Percentiles rank a stretch among this genome's conserved stretches.
These are phyloP conservation scores for Wilhelminamyces savonicus DNA, from an alignment of 805 yeast species.

Conservation along the genomic window DNA sequence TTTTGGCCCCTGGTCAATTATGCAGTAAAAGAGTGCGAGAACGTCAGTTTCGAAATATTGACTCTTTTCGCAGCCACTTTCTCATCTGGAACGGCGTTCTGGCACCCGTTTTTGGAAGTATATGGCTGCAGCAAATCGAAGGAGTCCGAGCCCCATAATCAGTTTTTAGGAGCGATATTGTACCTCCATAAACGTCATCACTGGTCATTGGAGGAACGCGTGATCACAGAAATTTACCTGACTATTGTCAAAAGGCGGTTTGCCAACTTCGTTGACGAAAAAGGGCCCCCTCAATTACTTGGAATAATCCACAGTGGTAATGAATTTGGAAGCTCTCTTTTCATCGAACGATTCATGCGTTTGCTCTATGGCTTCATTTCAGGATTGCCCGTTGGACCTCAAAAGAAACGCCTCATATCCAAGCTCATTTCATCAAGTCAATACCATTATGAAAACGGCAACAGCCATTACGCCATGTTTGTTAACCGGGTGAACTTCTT, in stretches of 20 bases:
- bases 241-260: constrained; percentile 26
- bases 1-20: no score
- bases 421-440: constrained; percentile 34
- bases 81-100: no score
- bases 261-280: constrained; percentile 31
- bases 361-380: constrained; percentile 29
- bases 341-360: constrained; percentile 32
- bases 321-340: constrained; percentile 1
- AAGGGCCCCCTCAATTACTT: constrained; percentile 14
- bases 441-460: constrained; percentile 21
- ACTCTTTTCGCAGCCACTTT: no score
- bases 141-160: no score
- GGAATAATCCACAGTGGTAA: constrained; percentile 8
- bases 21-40: no score
- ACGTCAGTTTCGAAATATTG: no score
- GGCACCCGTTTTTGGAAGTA: no score
- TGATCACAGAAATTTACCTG: constrained; percentile 23
- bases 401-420: constrained; percentile 24
- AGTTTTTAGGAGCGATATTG: no score
- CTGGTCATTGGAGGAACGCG: constrained; percentile 30
- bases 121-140: no score
- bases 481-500: constrained; percentile 32
- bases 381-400: constrained; percentile 12
- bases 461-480: constrained; percentile 23
- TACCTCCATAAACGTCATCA: no score